Conservation (phyloP, 345 rosid genomes). For the Laguncularia racemosa region DNA sequence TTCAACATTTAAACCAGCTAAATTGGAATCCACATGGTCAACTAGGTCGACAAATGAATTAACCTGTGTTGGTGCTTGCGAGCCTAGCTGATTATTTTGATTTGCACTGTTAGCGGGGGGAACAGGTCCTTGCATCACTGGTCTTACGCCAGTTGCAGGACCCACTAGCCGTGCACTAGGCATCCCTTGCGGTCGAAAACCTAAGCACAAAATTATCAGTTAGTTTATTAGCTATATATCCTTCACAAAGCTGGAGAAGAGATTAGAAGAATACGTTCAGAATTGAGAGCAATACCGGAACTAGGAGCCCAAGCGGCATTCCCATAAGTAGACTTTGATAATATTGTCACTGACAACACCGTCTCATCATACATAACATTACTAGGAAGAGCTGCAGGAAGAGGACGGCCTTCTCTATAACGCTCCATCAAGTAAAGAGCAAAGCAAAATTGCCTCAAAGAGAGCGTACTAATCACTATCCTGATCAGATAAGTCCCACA, state of each 20-base stretch:
- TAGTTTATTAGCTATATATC: slow-evolving; percentile 11
- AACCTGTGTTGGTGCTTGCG: slow-evolving; percentile 35
- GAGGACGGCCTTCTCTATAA: slow-evolving; percentile 85
- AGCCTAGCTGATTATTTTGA: slow-evolving; percentile 42
- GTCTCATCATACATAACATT: slow-evolving; percentile 80
- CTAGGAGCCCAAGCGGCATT: slow-evolving; percentile 70
- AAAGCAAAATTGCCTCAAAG: slow-evolving; percentile 93
- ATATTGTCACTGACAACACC: slow-evolving; percentile 74
- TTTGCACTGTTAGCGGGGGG: slow-evolving; percentile 34
- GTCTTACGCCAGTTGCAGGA: slow-evolving; percentile 57
- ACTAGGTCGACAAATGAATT: slow-evolving; percentile 54
- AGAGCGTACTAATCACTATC: slow-evolving; percentile 98
- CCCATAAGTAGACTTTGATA: slow-evolving; percentile 53
- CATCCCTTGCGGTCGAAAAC: slow-evolving; percentile 60
- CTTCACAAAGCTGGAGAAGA: slow-evolving; percentile 9
- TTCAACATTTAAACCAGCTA: slow-evolving; percentile 30
- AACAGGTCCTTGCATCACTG: slow-evolving; percentile 43
- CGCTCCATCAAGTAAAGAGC: slow-evolving; percentile 97
- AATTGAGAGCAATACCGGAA: slow-evolving; percentile 43
- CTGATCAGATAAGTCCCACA: slow-evolving; percentile 99
- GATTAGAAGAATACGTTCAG: slow-evolving; percentile 29
- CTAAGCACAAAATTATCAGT: slow-evolving; percentile 25
- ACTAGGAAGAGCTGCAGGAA: slow-evolving; percentile 76
- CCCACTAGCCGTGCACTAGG: slow-evolving; percentile 41
- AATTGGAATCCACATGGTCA: slow-evolving; percentile 33